Evolutionary conservation across 176 grass and related monocot genomes (phyloP), one percentile per base, ranked within the genome.

Genomic region (Oryza meyeriana): DNA sequence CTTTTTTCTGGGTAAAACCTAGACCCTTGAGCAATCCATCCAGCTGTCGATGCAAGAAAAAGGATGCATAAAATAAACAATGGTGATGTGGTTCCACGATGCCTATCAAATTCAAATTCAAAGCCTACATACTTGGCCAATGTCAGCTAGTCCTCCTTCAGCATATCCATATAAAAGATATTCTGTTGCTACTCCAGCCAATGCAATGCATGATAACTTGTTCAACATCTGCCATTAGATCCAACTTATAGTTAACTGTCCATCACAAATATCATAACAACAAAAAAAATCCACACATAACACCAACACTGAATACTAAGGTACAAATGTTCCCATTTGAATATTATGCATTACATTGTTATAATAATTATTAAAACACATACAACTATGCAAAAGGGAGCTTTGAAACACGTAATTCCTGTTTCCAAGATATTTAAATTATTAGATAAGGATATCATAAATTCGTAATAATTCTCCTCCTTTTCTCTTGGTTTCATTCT

Each of bases 151-250:
- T 40, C 92, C 92, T 72, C 89, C 94, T 97, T 94, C 90, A 1
- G 94, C 74, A 44, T 85, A 84, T 39, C 91, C 94, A 20, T 92
- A 97, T 55, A 94, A 59, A 84, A 94, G 83, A 86, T 94, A 92
- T 65, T 92, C 92, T 32, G 88, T 85, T 16, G 92, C 83, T 26
- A 97, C 94, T 75, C 94, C 89, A 40, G 94, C 92, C 68, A 94
- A 83, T 27, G 89, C 91, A 79, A 94, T 92, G 83, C 94, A 97
- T 3, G 87, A 94, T 74, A 97, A 94, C 73, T 82, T 92, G 69
- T 97, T 94, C 75, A 97, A 27, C 82, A 91, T 94, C 94, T 97
- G 82, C 62, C 24, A 74, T 73, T 68, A 40, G 12, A 74, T 27
- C 14, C 36, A 84, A 75, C 34, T 68, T 57, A 67, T 13, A 10